These are phyloP conservation scores for Mycocalia duriaeana DNA, from an alignment of 1,284 basidiomycete genomes.

Conservation along the genomic window DNA sequence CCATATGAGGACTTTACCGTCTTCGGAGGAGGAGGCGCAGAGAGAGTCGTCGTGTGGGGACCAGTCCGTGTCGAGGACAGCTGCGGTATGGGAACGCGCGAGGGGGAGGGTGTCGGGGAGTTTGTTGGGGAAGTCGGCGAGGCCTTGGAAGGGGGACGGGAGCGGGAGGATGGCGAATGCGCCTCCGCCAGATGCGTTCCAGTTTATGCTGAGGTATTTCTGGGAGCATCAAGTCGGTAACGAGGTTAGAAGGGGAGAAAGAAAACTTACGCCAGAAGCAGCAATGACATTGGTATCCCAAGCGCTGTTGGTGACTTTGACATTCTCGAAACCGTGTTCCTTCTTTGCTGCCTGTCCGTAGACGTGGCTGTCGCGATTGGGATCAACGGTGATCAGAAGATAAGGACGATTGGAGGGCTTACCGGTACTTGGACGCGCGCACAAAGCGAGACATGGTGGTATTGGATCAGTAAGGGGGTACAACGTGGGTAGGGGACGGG, in stretches of 20 bases:
- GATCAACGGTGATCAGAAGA: constrained; percentile 1
- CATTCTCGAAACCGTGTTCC: constrained; percentile 83
- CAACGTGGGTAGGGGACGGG: background rate
- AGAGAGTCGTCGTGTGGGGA: constrained; percentile 90
- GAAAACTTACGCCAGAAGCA: constrained; percentile 66
- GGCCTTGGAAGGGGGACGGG: background rate
- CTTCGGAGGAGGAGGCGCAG: constrained; percentile 89
- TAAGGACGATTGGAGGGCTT: constrained; percentile 22
- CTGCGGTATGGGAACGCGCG: constrained; percentile 79
- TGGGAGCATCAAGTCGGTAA: constrained; percentile 87
- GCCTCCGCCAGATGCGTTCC: constrained; percentile 93
- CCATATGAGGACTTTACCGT: constrained; percentile 91
- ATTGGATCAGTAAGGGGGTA: background rate
- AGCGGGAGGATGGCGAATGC: constrained; percentile 88
- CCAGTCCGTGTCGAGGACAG: constrained; percentile 96
- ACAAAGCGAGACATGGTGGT: constrained; percentile 68
- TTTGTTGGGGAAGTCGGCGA: constrained; percentile 61
- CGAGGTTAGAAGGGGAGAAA: constrained; percentile 66
- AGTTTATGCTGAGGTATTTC: constrained; percentile 90
- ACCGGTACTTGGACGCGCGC: constrained; percentile 71
- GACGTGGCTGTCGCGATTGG: constrained; percentile 62
- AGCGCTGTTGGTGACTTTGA: constrained; percentile 84
- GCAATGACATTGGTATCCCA: constrained; percentile 96
- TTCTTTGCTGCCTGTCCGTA: constrained; percentile 85
- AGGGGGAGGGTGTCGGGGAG: constrained; percentile 92